Conservation (phyloP, 2,329 filamentous ascomycete species). For the Colletotrichum euphorbiae region DNA sequence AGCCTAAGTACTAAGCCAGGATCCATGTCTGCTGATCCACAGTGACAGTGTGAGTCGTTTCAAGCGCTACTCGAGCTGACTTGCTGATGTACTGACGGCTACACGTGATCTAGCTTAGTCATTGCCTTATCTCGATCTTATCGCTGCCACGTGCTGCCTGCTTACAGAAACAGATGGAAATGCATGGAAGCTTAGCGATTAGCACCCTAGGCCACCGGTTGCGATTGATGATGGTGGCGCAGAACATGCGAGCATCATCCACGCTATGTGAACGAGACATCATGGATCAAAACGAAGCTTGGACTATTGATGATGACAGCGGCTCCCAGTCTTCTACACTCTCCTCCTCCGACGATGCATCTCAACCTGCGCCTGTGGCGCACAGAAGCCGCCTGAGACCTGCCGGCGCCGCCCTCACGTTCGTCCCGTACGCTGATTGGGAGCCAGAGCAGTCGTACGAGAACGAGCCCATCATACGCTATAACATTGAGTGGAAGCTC, state of each 20-base stretch:
- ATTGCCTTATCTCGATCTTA: no score
- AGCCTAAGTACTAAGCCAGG: no score
- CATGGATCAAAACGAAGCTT: background rate
- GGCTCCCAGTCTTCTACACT: background rate
- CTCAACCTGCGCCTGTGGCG: background rate
- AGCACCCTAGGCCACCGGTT: no score
- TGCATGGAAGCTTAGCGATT: no score
- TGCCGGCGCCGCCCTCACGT: background rate
- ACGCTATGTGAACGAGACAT: background rate
- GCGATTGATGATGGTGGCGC: no score
- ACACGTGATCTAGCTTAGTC: no score
- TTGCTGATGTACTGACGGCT: background rate
- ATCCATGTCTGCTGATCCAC: no score
- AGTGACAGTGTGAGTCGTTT: no score
- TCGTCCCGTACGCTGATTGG: constrained; percentile 15
- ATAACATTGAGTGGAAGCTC: background rate
- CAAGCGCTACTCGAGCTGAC: no score
- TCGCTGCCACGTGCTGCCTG: no score
- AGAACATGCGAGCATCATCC: background rate
- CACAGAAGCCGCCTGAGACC: background rate
- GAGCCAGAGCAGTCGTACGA: constrained; percentile 18
- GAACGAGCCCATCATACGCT: constrained; percentile 5
- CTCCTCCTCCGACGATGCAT: background rate
- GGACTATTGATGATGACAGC: background rate
- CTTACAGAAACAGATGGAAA: no score